phyloP scores from a whole-genome alignment of 208 protist genomes.

The Entamoeba histolytica region DNA sequence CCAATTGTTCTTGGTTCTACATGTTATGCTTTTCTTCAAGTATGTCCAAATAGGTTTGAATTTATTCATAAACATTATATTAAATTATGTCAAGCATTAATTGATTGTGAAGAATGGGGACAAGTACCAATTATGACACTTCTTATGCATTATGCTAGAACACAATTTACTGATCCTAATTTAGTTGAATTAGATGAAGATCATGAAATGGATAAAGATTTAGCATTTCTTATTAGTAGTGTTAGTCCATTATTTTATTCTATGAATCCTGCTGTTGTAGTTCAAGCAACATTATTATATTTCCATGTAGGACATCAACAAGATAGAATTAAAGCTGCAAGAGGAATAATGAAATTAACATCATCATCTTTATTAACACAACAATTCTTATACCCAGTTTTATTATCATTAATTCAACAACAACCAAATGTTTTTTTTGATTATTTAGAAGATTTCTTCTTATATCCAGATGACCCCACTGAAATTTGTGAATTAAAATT shows the following conservation, averaged over 20 bases:
- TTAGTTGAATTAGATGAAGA: neutral
- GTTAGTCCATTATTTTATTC: neutral
- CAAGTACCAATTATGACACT: neutral
- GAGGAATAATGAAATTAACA: neutral
- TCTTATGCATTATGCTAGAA: slow-evolving; percentile 7
- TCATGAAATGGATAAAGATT: neutral
- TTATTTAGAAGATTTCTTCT: neutral
- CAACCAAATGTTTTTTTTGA: neutral
- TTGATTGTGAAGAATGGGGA: slow-evolving; percentile 8
- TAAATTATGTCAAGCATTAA: neutral
- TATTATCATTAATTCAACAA: neutral
- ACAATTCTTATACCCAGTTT: neutral
- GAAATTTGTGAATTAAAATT: neutral
- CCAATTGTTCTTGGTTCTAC: slow-evolving; percentile 5
- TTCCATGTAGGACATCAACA: neutral
- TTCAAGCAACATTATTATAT: neutral
- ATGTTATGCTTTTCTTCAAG: neutral
- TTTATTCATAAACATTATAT: slow-evolving; percentile 5
- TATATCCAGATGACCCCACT: neutral
- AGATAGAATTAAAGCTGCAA: neutral
- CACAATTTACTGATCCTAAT: neutral
- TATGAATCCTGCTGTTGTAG: neutral
- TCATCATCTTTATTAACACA: neutral
- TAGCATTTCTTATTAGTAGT: neutral
- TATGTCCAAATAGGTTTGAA: slow-evolving; percentile 2